phyloP scores from a whole-genome alignment of 345 rosid genomes.

The Aethionema arabicum region DNA sequence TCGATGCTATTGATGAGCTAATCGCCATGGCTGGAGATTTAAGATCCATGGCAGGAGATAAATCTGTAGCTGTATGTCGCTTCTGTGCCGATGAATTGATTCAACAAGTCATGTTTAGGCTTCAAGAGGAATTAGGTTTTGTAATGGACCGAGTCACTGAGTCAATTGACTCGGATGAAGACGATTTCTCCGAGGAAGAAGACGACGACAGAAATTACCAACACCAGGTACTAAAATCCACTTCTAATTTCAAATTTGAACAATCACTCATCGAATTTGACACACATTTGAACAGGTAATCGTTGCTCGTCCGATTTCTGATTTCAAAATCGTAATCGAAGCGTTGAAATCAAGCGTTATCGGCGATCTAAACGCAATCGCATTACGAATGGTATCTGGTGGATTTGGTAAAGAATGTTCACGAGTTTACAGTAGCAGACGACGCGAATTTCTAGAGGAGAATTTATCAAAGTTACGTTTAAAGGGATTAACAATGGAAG shows the following conservation, averaged over 20 bases:
- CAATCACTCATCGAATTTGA: background rate
- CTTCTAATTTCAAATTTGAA: constrained; percentile 21
- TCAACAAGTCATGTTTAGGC: constrained; percentile 78
- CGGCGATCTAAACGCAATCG: constrained; percentile 79
- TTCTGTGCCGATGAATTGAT: constrained; percentile 70
- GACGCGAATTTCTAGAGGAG: constrained; percentile 84
- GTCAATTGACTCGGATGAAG: constrained; percentile 50
- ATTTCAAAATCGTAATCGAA: constrained; percentile 72
- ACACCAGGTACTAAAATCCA: constrained; percentile 35
- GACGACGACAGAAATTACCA: constrained; percentile 38
- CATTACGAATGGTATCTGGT: constrained; percentile 79
- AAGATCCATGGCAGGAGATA: constrained; percentile 52
- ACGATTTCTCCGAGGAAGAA: constrained; percentile 40
- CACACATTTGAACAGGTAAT: constrained; percentile 25
- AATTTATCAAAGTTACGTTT: constrained; percentile 72
- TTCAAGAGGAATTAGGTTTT: constrained; percentile 70
- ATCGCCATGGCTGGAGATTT: constrained; percentile 48
- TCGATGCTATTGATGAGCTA: constrained; percentile 66
- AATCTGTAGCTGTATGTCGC: constrained; percentile 44
- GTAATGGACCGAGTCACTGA: constrained; percentile 71
- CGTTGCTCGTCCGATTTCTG: constrained; percentile 69
- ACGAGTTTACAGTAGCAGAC: constrained; percentile 67
- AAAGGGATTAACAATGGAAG: constrained; percentile 64
- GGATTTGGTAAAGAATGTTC: constrained; percentile 81
- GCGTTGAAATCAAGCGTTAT: constrained; percentile 71